These are phyloP conservation scores for Raffaelea albimanens DNA, from an alignment of 2,329 filamentous ascomycete species.

Conservation along the genomic window DNA sequence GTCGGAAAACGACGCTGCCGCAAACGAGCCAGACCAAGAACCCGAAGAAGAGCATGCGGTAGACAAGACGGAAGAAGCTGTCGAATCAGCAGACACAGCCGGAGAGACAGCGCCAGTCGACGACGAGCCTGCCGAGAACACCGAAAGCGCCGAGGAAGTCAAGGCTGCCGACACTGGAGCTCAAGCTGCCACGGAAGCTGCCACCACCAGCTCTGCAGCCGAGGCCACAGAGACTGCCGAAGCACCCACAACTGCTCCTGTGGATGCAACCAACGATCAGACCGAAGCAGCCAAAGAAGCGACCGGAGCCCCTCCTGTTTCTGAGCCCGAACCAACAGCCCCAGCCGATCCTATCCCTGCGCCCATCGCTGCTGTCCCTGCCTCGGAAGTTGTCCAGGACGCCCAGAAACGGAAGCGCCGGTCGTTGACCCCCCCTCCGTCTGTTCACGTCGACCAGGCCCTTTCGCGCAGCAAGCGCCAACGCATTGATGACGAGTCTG, in stretches of 20 bases:
- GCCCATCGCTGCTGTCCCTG: slow-evolving; percentile 1
- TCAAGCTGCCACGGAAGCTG: no score
- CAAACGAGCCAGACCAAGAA: not conserved
- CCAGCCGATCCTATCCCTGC: not conserved
- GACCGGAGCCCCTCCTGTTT: not conserved
- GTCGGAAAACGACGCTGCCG: slow-evolving; percentile 15
- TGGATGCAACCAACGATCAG: no score
- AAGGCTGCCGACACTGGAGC: no score
- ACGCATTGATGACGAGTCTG: slow-evolving; percentile 4
- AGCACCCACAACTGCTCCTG: no score
- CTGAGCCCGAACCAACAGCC: not conserved
- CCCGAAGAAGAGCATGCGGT: slow-evolving; percentile 3
- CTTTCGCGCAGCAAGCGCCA: slow-evolving; percentile 30
- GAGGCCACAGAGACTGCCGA: no score
- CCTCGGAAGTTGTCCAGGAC: slow-evolving; percentile 10
- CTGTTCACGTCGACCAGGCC: slow-evolving; percentile 14
- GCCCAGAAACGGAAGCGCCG: slow-evolving; percentile 56
- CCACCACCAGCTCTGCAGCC: no score
- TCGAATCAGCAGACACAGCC: not conserved
- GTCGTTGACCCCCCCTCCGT: slow-evolving; percentile 51
- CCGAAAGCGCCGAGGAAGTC: not conserved
- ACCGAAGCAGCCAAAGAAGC: not conserved
- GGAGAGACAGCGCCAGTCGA: not conserved
- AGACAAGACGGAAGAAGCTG: slow-evolving; percentile 3
- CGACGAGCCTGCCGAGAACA: not conserved